These are phyloP conservation scores for Lenzites betulinus DNA, from an alignment of 768 basidiomycete genomes.

Conservation along the genomic window DNA sequence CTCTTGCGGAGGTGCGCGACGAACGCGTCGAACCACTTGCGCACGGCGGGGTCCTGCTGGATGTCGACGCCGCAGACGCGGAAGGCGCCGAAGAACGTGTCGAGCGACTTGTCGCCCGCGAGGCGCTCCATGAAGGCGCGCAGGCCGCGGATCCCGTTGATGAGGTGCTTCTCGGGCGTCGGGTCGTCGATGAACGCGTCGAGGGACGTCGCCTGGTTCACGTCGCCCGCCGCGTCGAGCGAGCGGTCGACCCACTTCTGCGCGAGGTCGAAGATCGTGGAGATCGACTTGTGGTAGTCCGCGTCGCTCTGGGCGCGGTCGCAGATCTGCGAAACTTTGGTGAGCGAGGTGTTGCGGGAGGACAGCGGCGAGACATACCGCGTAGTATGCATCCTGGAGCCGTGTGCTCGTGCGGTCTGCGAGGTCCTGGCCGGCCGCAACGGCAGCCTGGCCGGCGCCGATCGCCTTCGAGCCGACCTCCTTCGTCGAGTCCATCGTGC, in stretches of 20 bases:
- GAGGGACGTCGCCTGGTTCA: conserved; percentile 47
- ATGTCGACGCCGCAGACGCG: conserved; percentile 49
- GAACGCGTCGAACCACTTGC: conserved; percentile 56
- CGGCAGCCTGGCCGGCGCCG: conserved; percentile 49
- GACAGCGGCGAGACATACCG: conserved; percentile 40
- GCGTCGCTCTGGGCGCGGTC: conserved; percentile 65
- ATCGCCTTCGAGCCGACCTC: conserved; percentile 58
- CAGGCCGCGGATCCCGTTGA: conserved; percentile 47
- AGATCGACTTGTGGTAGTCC: conserved; percentile 56
- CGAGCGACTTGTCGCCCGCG: conserved; percentile 50
- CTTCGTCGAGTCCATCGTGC: conserved; percentile 67
- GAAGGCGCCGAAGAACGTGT: conserved; percentile 45
- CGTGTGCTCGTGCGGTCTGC: conserved; percentile 43
- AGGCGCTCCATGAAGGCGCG: conserved; percentile 53
- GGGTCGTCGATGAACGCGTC: conserved; percentile 61
- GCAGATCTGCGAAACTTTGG: conserved; percentile 51
- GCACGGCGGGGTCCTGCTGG: conserved; percentile 54
- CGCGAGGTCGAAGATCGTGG: conserved; percentile 56
- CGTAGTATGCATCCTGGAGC: conserved; percentile 53
- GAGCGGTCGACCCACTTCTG: conserved; percentile 59
- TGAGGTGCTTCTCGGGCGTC: conserved; percentile 62
- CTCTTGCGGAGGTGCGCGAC: conserved; percentile 47
- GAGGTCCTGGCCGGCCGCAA: conserved; percentile 45
- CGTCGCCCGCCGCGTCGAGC: conserved; percentile 49
- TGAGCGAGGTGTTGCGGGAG: background rate